Evolutionary conservation across 2,329 filamentous ascomycete genomes (phyloP), one percentile per base, ranked within the genome.

Genomic region (Fusarium siculi): DNA sequence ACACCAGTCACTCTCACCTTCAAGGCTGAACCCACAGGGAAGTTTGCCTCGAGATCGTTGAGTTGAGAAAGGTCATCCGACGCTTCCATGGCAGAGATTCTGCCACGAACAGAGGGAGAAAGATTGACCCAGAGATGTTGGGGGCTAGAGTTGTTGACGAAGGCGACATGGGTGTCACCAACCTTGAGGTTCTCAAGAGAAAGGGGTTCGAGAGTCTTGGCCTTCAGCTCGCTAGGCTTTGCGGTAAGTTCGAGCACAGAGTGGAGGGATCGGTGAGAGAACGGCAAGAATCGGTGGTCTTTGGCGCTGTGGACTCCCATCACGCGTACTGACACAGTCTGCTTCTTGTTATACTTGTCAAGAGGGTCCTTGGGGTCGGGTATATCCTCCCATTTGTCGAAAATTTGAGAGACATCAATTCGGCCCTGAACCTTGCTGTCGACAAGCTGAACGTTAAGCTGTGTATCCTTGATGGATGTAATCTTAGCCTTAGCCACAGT

Each of bases 101-200:
- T 91, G 63, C 96, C 96, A 66, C 95, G 92, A 21, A 99, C 91
- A 58, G 92, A 94, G 11, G 96, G 95, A 4, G 95, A 94, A 28
- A 99, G 84, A 78, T 95, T 98, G 50, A 97, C 92, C 96, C 96
- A 98, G 28, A 97, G 87, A 78, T 89, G 93, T 73, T 93, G 91
- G 34, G 93, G 88, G 28, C 89, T 89, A 69, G 96, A 87, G 79
- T 98, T 98, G 86, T 98, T 99, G 79, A 99, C 90, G 79, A 96
- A 98, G 2, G 93, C 95, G 56, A 97, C 82, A 82, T 93, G 91
- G 5, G 88, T 89, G 23, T 92, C 91, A 23, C 93, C 95, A 56
- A 90, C 84, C 76, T 92, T 87, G 70, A 99, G 84, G 67, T 93
- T 89, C 32, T 93, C 91, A 37, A 98, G 84, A 12, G 90, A 90